Evolutionary conservation across 108 stramenopile genomes (phyloP).

Genomic region (Nitzschia palea): DNA sequence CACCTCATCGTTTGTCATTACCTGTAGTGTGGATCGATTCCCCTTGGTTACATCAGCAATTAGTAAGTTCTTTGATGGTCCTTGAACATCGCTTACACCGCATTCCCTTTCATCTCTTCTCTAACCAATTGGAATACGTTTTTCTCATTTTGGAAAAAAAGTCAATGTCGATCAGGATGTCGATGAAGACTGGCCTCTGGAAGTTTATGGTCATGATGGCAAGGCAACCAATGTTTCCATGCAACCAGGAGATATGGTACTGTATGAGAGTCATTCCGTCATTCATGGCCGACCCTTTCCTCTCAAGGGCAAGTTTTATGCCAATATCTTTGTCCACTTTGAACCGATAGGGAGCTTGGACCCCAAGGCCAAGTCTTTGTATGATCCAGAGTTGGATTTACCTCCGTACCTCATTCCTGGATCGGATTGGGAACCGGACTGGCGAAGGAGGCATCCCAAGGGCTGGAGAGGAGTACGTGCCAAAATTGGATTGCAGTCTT

Average conservation of each 20-base stretch:
- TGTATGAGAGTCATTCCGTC: constrained; percentile 89
- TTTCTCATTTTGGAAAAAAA: constrained; percentile 61
- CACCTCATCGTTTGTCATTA: neutral
- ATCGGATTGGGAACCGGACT: constrained; percentile 34
- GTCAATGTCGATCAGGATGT: constrained; percentile 91
- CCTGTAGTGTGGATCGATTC: constrained; percentile 72
- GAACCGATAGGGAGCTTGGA: constrained; percentile 55
- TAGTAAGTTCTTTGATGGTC: constrained; percentile 31
- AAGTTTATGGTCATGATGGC: constrained; percentile 89
- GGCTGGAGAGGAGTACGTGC: constrained; percentile 6
- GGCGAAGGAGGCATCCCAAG: constrained; percentile 21
- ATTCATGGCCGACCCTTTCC: constrained; percentile 93
- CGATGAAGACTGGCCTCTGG: constrained; percentile 91
- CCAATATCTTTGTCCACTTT: constrained; percentile 79
- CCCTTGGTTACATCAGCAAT: constrained; percentile 61
- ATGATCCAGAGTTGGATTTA: constrained; percentile 22
- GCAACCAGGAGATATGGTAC: constrained; percentile 85
- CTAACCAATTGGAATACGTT: neutral
- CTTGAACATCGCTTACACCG: neutral
- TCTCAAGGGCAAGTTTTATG: constrained; percentile 76
- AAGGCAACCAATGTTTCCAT: constrained; percentile 84
- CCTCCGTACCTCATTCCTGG: constrained; percentile 54
- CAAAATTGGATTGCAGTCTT: no score
- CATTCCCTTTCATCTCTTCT: neutral
- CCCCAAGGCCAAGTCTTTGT: neutral